Conservation (phyloP, 176 grass and related monocot genomes). For the Phragmites australis region DNA sequence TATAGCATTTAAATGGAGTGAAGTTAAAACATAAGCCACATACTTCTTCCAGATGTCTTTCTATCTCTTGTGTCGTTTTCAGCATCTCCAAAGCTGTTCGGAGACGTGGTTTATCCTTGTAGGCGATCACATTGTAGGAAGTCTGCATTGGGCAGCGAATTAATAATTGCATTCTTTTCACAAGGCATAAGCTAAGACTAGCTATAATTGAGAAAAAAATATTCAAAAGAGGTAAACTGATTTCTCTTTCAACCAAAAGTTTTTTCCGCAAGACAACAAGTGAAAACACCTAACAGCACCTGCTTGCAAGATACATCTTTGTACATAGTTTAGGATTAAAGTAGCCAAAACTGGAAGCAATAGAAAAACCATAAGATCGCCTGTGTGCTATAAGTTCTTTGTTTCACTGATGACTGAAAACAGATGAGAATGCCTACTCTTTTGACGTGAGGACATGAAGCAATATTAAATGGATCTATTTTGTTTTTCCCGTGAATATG, state of each 20-base stretch:
- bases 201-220: conserved; percentile 12
- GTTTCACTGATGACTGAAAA: not conserved
- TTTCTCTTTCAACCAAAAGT: not conserved
- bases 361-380: not conserved
- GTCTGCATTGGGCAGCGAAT: conserved; percentile 52
- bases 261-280: not conserved
- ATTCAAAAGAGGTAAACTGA: not conserved
- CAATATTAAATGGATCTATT: conserved; percentile 15
- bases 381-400: not conserved
- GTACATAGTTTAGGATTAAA: not conserved
- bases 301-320: not conserved
- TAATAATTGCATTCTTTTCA: conserved; percentile 7
- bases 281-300: not conserved
- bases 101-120: conserved; percentile 84
- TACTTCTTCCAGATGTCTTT: conserved; percentile 70
- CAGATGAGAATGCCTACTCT: not conserved
- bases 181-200: not conserved
- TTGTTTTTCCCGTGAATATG: not conserved
- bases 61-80: conserved; percentile 78
- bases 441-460: not conserved
- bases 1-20: not conserved
- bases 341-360: conserved; percentile 18
- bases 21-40: conserved; percentile 7
- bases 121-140: conserved; percentile 81
- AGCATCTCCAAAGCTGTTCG: conserved; percentile 77